Percentiles rank a stretch among this genome's conserved stretches.
Conservation (phyloP, 2,329 filamentous ascomycete genomes). For the Zalaria obscura region DNA sequence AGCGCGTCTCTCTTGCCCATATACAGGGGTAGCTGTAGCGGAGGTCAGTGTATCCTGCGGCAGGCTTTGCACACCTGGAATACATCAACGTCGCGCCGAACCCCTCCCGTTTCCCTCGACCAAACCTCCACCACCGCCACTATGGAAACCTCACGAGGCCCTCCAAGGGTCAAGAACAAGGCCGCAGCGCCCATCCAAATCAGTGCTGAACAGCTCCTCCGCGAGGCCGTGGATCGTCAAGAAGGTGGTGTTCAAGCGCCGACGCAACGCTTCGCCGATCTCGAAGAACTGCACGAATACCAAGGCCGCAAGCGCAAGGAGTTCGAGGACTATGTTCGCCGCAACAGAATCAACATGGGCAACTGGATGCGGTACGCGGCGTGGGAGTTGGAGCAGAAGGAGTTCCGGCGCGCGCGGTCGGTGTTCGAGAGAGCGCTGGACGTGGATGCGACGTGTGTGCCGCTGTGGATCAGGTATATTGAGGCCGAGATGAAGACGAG, state of each 20-base stretch:
- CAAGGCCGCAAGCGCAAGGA: constrained; percentile 92
- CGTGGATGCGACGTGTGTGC: constrained; percentile 73
- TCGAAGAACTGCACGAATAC: constrained; percentile 96
- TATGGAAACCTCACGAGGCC: constrained; percentile 86
- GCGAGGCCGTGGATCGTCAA: constrained; percentile 93
- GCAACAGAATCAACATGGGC: constrained; percentile 90
- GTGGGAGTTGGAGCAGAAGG: constrained; percentile 97
- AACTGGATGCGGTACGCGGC: constrained; percentile 98
- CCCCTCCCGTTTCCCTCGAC: too few species aligned
- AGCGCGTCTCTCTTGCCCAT: too few species aligned
- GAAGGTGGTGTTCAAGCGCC: constrained; percentile 78
- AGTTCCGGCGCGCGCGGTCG: constrained; percentile 78
- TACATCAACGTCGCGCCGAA: too few species aligned
- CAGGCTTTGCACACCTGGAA: too few species aligned
- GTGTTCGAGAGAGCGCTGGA: constrained; percentile 93
- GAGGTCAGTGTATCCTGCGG: too few species aligned
- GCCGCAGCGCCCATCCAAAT: constrained; percentile 71
- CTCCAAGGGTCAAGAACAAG: constrained; percentile 98
- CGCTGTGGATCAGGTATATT: constrained; percentile 84
- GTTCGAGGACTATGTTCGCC: constrained; percentile 94
- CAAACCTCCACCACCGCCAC: constrained; percentile 15
- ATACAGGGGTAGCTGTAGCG: too few species aligned
- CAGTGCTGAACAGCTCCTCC: constrained; percentile 89
- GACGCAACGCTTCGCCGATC: constrained; percentile 85
- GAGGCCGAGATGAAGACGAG: constrained; percentile 91